A percentile compares a stretch with the other conserved stretches of the same genome.
These are phyloP conservation scores for Nannizzia gypsea DNA, from an alignment of 2,329 filamentous ascomycete genomes.

Conservation along the genomic window DNA sequence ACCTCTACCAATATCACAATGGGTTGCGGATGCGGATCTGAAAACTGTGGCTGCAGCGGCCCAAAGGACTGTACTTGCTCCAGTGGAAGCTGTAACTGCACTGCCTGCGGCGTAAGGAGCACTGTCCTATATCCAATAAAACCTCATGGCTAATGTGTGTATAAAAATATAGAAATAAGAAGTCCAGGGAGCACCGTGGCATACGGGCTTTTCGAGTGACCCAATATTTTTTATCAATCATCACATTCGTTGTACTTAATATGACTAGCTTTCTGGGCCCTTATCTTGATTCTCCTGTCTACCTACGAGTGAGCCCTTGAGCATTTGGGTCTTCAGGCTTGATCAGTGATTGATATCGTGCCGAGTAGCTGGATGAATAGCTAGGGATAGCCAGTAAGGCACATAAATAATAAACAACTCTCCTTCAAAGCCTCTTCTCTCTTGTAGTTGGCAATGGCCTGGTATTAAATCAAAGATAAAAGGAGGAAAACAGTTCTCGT, in stretches of 20 bases:
- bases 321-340: neutral
- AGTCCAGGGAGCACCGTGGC: neutral
- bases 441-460: neutral
- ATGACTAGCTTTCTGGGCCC: neutral
- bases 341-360: neutral
- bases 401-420: neutral
- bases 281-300: neutral
- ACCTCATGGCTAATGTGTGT: neutral
- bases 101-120: slow-evolving; percentile 12
- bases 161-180: neutral
- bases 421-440: neutral
- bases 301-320: neutral
- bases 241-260: neutral
- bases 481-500: too few relatives aligned
- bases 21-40: slow-evolving; percentile 14
- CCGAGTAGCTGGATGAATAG: neutral
- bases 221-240: neutral
- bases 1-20: slow-evolving; percentile 6
- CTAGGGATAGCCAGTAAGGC: neutral
- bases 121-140: neutral
- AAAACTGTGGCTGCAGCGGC: slow-evolving; percentile 12
- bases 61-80: slow-evolving; percentile 12
- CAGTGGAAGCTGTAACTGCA: slow-evolving; percentile 13
- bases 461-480: too few relatives aligned
- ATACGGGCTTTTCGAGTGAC: neutral